Conservation (phyloP, 441 rosid species). For the Caryocar brasiliense region DNA sequence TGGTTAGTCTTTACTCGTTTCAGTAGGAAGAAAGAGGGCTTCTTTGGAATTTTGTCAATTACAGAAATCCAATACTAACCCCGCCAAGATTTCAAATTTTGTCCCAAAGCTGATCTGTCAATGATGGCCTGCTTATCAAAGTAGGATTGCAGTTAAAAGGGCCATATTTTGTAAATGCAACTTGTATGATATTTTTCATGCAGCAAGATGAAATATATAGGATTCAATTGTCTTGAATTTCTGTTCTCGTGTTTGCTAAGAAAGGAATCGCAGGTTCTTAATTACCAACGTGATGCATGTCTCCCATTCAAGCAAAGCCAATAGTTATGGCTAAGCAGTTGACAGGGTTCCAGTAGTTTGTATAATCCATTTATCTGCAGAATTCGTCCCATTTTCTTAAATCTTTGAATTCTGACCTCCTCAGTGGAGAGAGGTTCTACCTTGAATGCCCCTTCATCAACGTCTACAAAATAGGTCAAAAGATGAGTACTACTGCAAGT, state of each 20-base stretch:
- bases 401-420: neutral
- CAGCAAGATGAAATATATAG: too few species aligned
- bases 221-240: too few species aligned
- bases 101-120: neutral
- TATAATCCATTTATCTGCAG: too few species aligned
- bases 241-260: too few species aligned
- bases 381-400: neutral
- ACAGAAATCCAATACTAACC: neutral
- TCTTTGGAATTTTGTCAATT: neutral
- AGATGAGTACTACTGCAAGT: neutral
- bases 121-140: neutral
- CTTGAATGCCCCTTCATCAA: too few species aligned
- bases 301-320: too few species aligned
- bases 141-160: neutral
- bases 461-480: too few species aligned
- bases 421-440: too few species aligned
- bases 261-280: too few species aligned
- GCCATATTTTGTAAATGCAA: neutral
- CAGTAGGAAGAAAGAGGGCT: neutral
- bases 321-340: neutral
- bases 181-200: neutral
- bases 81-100: neutral
- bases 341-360: too few species aligned
- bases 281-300: too few species aligned
- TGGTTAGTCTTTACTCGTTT: neutral